phyloP scores from a whole-genome alignment of 2,329 filamentous ascomycete genomes.

The Sporothrix globosa region DNA sequence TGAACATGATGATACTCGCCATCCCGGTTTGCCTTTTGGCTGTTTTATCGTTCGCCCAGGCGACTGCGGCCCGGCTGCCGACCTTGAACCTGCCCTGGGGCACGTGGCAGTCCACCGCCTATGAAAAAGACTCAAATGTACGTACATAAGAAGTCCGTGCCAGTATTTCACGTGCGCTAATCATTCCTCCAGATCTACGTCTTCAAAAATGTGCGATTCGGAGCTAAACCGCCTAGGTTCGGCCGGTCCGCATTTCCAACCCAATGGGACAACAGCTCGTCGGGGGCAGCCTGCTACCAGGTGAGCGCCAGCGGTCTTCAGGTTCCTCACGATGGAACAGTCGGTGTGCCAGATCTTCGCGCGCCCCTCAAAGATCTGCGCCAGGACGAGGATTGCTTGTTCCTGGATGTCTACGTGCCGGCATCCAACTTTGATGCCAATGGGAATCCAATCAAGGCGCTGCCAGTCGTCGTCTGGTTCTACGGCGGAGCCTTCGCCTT shows the following conservation, averaged over 20 bases:
- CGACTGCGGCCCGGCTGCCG: neutral
- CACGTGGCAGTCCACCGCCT: slow-evolving; percentile 2
- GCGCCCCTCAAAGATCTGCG: neutral
- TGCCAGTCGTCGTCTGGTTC: slow-evolving; percentile 10
- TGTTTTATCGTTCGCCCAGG: neutral
- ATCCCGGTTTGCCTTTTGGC: neutral
- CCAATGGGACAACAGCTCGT: slow-evolving; percentile 6
- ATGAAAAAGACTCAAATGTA: slow-evolving; percentile 6
- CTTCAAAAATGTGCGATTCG: slow-evolving; percentile 7
- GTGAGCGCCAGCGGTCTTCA: slow-evolving; percentile 3
- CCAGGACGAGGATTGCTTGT: slow-evolving; percentile 11
- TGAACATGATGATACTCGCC: neutral
- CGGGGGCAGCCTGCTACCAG: slow-evolving; percentile 4
- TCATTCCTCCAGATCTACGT: neutral
- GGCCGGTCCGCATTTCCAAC: slow-evolving; percentile 5
- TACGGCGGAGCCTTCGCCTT: slow-evolving; percentile 6
- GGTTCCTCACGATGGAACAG: neutral
- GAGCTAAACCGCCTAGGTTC: slow-evolving; percentile 5
- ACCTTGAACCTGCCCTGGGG: neutral
- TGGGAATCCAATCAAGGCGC: slow-evolving; percentile 9
- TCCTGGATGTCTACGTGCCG: slow-evolving; percentile 1
- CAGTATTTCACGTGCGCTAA: neutral
- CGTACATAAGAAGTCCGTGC: neutral
- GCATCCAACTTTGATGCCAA: neutral
- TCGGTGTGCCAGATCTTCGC: neutral